A percentile compares a stretch with the other conserved stretches of the same genome.
Conservation (phyloP, 345 rosid species). For the Salix udensis region DNA sequence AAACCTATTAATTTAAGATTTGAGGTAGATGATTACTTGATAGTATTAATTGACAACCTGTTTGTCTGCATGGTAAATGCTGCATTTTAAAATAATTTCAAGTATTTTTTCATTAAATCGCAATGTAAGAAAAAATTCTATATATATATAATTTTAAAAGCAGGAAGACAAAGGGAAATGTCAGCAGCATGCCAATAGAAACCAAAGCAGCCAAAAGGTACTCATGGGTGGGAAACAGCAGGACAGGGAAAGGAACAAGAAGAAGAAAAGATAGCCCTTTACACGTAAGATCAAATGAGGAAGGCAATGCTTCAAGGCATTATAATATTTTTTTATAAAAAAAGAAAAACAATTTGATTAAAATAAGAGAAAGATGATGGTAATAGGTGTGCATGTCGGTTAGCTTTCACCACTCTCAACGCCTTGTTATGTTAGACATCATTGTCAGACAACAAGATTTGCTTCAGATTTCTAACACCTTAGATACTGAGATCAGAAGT, state of each 20-base stretch:
- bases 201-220: constrained; percentile 1
- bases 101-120: too few species aligned
- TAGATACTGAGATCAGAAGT: not conserved
- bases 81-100: too few species aligned
- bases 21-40: too few species aligned
- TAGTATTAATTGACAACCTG: too few species aligned
- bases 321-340: too few species aligned
- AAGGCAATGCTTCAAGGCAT: not conserved
- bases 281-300: constrained; percentile 11
- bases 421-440: constrained; percentile 10
- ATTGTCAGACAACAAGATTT: constrained; percentile 8
- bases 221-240: constrained; percentile 1
- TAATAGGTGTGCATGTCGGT: constrained; percentile 15
- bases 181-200: not conserved
- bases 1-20: too few species aligned
- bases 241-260: not conserved
- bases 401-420: constrained; percentile 20
- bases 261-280: not conserved
- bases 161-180: constrained; percentile 7
- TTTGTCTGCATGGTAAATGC: too few species aligned
- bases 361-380: not conserved
- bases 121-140: too few species aligned
- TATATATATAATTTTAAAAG: not conserved
- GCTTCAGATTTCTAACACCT: constrained; percentile 10
- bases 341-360: too few species aligned